Base-by-base conservation (phyloP, 2,329 filamentous ascomycete genomes). In the Pyrenophora teres region DNA sequence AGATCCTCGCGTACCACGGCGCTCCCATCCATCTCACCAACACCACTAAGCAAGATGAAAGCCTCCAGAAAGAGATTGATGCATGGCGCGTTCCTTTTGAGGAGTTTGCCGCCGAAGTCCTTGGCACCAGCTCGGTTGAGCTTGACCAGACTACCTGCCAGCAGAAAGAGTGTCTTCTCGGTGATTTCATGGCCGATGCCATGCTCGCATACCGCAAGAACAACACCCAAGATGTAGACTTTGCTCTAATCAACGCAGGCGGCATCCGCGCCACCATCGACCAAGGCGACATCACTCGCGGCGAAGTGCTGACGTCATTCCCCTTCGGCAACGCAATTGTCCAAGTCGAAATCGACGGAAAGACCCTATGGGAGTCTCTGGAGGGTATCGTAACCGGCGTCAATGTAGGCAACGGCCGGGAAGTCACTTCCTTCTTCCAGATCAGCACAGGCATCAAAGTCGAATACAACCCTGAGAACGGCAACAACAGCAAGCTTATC, bases 311-410 rank as follows among this genome's bases (percentile, higher is more conserved):
- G 2, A 87, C 83, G 0, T 79, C 83, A 0, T 88, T 88, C 71
- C 85, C 85, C 33, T 88, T 88, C 57, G 82, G 83, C 47, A 88
- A 88, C 69, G 77, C 84, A 38, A 77, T 88, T 16, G 83, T 86
- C 7, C 82, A 87, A 61, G 70, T 87, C 13, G 72, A 66, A 0
- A 77, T 82, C 55, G 74, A 74, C 0, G 85, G 85, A 15, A 72
- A 78, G 7, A 76, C 81, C 37, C 65, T 88, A 4, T 83, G 81
- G 78, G 74, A 78, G 36, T 75, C 83, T 4, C 75, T 88, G 27
- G 84, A 87, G 64, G 85, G 85, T 4, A 78, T 82, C 50, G 77
- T 87, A 3, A 78, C 80, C 4, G 73, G 72, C 19, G 70, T 83
- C 36, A 87, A 81, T 72, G 77, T 83, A 57, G 77, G 76, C 61